Conservation (phyloP, 2,329 filamentous ascomycete genomes). For the Fusarium secorum region DNA sequence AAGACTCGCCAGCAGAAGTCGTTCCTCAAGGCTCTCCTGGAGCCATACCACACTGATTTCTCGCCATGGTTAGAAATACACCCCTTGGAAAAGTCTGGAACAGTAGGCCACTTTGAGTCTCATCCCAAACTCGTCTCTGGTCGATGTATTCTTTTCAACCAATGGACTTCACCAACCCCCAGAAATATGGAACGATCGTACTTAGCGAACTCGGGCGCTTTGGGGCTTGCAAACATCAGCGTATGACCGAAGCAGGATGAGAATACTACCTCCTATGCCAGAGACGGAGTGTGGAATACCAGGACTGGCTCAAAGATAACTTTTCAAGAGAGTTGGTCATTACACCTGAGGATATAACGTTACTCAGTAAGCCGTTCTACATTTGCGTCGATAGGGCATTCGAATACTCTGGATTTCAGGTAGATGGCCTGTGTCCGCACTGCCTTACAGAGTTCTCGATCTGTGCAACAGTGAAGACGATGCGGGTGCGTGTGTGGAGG, state of each 20-base stretch:
- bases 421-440: neutral
- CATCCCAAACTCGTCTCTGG: conserved; percentile 1
- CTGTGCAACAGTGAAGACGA: neutral
- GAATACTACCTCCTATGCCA: neutral
- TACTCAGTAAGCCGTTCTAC: too few relatives aligned
- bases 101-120: neutral
- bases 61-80: accelerated
- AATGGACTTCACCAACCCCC: neutral
- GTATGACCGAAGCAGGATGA: neutral
- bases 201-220: neutral
- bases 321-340: too few relatives aligned
- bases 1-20: neutral
- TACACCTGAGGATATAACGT: too few relatives aligned
- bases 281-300: neutral
- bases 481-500: neutral
- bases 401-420: too few relatives aligned
- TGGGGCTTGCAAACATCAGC: neutral
- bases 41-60: neutral
- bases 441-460: conserved; percentile 11
- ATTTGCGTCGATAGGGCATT: neutral
- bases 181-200: neutral
- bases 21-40: neutral
- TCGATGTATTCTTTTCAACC: neutral
- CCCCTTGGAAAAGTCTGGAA: too few relatives aligned
- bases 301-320: too few relatives aligned